Base-by-base conservation (phyloP, 371 early-diverging fungal genomes). In the Haplosporangium sp. region DNA sequence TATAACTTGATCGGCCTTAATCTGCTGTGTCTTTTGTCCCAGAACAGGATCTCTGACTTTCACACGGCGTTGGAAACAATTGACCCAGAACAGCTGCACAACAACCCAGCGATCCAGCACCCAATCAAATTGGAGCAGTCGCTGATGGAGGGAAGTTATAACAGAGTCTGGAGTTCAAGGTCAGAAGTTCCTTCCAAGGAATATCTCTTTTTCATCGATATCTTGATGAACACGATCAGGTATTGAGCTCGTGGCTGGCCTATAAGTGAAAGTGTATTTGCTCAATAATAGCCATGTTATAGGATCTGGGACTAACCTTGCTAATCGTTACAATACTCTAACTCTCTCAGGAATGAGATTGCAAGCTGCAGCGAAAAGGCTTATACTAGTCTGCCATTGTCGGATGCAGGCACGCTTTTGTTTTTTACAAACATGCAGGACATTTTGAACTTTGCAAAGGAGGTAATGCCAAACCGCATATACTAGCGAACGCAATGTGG, bases 71-170 rank as follows among this genome's bases (percentile, higher is more conserved):
- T 98, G 55, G 99, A 98, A 70, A 86, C 85, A 57, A 91, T 98
- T 68, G 95, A 95, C 54, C 89, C 92, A n/a, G 90, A 91, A 37
- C 91, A 92, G 77, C 84, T 95, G 41, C 88, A 88, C 55, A 84
- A 81, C 61, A 96, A 96, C 81, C 82, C 87, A 37, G 95, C 90
- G 74, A 95, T 98, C 70, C 90, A 90, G 64, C 95, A 96, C 79
- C 95, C 99, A 8, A 87, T 98, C 60, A 90, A 94, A 81, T 84
- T 98, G 66, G 95, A 94, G 76, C 94, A 93, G 85, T 94, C 91
- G 60, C 84, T 98, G 79, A 98, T 97, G 97, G 99, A 98, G 81
- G 98, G 99, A 23, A 93, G 93, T 69, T 98, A 97, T 84, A 96
- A 96, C 84, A 93, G 95, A 68, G 96, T 98, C 53, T 95, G 95